Base-by-base conservation (phyloP, 495 filamentous ascomycete species). In the Neurospora discreta region DNA sequence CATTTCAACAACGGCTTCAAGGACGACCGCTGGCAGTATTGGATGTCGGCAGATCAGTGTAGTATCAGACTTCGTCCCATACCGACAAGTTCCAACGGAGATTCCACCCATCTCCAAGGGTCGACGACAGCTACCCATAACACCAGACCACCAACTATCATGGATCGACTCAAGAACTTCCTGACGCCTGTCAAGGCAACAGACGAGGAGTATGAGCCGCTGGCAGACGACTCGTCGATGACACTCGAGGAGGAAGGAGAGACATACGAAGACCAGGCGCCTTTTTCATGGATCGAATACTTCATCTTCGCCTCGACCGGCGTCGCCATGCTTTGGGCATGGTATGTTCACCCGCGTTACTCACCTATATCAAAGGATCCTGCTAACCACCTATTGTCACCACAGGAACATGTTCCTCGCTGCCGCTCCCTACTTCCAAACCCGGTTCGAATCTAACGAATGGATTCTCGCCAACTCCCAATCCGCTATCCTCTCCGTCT, bases 341-440 rank as follows among this genome's bases (percentile, higher is more conserved):
- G 94, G 94, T 98, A 89, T 77, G 89, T 79, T 67, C 46, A 38
- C n/a, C 9, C 20, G 10, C 11, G 33, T 2, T 36, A 36, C 44
- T 9, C 4, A n/a, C n/a, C n/a, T n/a, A n/a, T n/a, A n/a, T n/a
- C n/a, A n/a, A n/a, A n/a, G n/a, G n/a, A 10, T 39, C 38, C 9
- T 39, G 67, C 70, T 73, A 52, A 73, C 68, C 8, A 41, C 3
- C 6, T 33, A 39, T 69, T 36, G 30, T 36, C 13, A 23, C 5
- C 46, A 20, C 70, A 97, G 94, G 94, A 98, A 97, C 84, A 97
- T 97, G 95, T 97, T 98, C 83, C 88, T 99, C 73, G 95, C 96
- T 20, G 94, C 94, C 10, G 92, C 92, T 15, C 92, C 94, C 9
- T 98, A 97, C 84, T 97, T 99, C 84, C 89, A 94, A 77, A 84